Percentiles rank a stretch among this genome's conserved stretches.
Conservation (phyloP, 306 rosid genomes). For the Fragaria iinumae region DNA sequence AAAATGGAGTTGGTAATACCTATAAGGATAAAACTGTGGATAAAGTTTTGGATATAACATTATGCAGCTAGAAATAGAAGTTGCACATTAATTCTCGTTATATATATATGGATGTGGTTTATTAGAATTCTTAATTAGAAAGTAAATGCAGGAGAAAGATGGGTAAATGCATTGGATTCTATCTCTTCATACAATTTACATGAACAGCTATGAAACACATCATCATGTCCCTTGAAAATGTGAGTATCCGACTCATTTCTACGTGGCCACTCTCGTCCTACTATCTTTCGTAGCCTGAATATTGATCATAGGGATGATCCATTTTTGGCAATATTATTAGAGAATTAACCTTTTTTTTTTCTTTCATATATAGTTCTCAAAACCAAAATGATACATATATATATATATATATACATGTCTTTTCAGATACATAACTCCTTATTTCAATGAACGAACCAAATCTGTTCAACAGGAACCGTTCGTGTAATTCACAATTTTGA, state of each 20-base stretch:
- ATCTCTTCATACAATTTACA: background rate
- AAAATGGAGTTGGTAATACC: background rate
- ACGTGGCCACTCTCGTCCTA: background rate
- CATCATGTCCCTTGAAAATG: background rate
- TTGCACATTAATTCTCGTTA: background rate
- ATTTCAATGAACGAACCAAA: too few species aligned
- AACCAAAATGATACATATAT: too few species aligned
- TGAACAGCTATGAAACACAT: slow-evolving; percentile 5
- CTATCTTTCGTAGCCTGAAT: too few species aligned
- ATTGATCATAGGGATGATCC: background rate
- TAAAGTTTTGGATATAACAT: background rate
- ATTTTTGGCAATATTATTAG: background rate
- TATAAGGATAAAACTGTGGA: background rate
- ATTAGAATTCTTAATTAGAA: background rate
- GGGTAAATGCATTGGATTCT: background rate
- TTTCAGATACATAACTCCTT: too few species aligned
- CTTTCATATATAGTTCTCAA: too few species aligned
- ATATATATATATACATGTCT: too few species aligned
- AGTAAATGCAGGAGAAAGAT: background rate
- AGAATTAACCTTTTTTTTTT: too few species aligned
- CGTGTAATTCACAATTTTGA: too few species aligned
- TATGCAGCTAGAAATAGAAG: background rate
- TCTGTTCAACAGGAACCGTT: too few species aligned
- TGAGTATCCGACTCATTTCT: background rate
- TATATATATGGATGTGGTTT: background rate